Evolutionary conservation across 1,284 basidiomycete species (phyloP), one percentile per base, ranked within the genome.

Genomic region (Vanrija pseudolonga): DNA sequence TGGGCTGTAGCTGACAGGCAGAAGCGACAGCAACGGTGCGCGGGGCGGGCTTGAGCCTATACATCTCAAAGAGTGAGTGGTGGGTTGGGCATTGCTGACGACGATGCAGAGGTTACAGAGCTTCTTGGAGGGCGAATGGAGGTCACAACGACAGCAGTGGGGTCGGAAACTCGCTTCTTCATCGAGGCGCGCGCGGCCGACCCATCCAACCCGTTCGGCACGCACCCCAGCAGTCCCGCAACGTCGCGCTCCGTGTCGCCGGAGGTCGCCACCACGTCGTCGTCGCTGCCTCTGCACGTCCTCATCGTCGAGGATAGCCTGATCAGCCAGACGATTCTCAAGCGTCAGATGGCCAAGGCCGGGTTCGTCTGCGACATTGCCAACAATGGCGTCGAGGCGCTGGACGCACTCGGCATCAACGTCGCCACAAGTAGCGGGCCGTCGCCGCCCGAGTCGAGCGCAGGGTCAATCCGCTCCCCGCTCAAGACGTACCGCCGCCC

Each of bases 251-350:
- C 32, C 4, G 32, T 12, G 12, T 32, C 32, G 9, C 32, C 32
- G 5, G 32, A 12, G 4, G 32, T 32, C 12, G 32, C 32, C 4
- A 14, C 32, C 32, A 12, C 32, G 2, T 4, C 39, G n/a, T 15
- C 32, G 2, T 4, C 39, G n/a, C 19, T 37, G 22, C 22, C 43
- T 17, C 47, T 53, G 18, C 58, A 59, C 42, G 48, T 63, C 17
- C 55, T 66, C 17, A 57, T 64, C 11, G 61, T 66, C 20, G 64
- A 64, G 47, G 76, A 78, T 56, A 77, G 76, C 50, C 51, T 69
- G 17, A 74, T 78, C 63, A 75, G 73, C 45, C 73, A 72, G 51
- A 72, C 68, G 18, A 66, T 77, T 6, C 60, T 77, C 7, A 59
- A 61, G 43, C 66, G 73, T 0, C 74, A 76, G 49, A 60, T 78